phyloP scores from a whole-genome alignment of 2,329 filamentous ascomycete species.

The Madurella mycetomatis region DNA sequence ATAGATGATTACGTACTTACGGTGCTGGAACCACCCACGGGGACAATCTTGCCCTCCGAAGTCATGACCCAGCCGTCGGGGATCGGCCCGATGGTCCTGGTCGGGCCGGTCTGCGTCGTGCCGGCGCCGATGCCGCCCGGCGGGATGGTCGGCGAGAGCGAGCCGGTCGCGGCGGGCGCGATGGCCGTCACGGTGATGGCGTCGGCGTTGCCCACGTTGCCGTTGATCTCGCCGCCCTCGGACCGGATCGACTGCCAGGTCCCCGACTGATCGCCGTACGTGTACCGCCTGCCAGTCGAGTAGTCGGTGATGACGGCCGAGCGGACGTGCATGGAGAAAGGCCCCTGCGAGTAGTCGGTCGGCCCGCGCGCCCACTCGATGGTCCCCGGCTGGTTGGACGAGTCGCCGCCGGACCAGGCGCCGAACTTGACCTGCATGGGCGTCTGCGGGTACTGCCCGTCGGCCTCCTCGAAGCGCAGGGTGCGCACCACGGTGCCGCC shows the following conservation, averaged over 20 bases:
- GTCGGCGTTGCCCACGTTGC: slow-evolving; percentile 55
- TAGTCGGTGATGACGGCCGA: slow-evolving; percentile 80
- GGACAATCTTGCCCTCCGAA: slow-evolving; percentile 72
- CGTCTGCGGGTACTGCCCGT: slow-evolving; percentile 84
- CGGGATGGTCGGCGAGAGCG: slow-evolving; percentile 61
- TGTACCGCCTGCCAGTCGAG: slow-evolving; percentile 82
- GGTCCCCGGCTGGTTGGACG: slow-evolving; percentile 72
- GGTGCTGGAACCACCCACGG: slow-evolving; percentile 54
- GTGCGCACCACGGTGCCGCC: slow-evolving; percentile 73
- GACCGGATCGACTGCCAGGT: slow-evolving; percentile 78
- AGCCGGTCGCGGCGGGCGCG: slow-evolving; percentile 59
- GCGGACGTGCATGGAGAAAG: slow-evolving; percentile 81
- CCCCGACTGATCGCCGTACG: slow-evolving; percentile 73
- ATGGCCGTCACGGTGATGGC: slow-evolving; percentile 48
- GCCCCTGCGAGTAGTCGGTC: slow-evolving; percentile 78
- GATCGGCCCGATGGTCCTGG: slow-evolving; percentile 51
- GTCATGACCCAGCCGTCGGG: slow-evolving; percentile 80
- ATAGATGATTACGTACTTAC: slow-evolving; percentile 21
- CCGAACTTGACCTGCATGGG: slow-evolving; percentile 95
- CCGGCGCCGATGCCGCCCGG: slow-evolving; percentile 63
- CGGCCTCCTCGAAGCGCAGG: slow-evolving; percentile 64
- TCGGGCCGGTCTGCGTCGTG: slow-evolving; percentile 42
- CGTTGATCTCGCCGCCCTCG: slow-evolving; percentile 72
- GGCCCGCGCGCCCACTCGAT: slow-evolving; percentile 84
- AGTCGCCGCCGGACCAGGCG: slow-evolving; percentile 85